Conservation (phyloP, 345 rosid species). For the Euphorbia tirucalli region DNA sequence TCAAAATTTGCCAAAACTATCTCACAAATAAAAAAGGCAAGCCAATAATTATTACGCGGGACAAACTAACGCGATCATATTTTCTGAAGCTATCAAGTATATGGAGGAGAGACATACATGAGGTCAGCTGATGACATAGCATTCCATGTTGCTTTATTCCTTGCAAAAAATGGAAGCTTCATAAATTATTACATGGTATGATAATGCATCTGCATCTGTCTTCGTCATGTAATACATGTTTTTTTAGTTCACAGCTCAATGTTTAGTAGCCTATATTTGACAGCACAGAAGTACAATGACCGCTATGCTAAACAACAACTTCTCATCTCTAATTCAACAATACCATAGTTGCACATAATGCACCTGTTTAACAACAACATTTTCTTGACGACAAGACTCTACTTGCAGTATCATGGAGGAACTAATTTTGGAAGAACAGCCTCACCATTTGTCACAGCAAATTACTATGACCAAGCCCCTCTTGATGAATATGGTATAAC, state of each 20-base stretch:
- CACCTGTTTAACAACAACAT: background rate
- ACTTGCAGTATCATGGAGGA: slow-evolving; percentile 74
- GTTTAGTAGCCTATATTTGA: background rate
- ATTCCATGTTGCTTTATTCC: slow-evolving; percentile 73
- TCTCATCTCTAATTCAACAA: background rate
- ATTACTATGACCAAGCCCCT: slow-evolving; percentile 78
- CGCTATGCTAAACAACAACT: background rate
- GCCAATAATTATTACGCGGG: background rate
- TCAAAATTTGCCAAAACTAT: background rate
- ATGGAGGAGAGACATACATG: slow-evolving; percentile 45
- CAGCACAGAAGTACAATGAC: background rate
- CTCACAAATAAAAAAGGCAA: background rate
- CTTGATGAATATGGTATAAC: slow-evolving; percentile 72
- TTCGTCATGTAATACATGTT: background rate
- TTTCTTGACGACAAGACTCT: background rate
- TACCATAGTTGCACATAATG: background rate
- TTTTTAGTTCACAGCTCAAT: background rate
- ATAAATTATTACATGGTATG: slow-evolving; percentile 86
- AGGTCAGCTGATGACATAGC: slow-evolving; percentile 77
- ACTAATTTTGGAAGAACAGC: slow-evolving; percentile 72
- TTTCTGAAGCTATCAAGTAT: slow-evolving; percentile 55
- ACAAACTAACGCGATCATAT: slow-evolving; percentile 2
- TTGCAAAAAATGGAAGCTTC: slow-evolving; percentile 74
- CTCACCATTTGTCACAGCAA: slow-evolving; percentile 48
- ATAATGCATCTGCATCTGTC: background rate